These are phyloP conservation scores for Mycena latifolia DNA, from an alignment of 768 basidiomycete genomes.

Conservation along the genomic window DNA sequence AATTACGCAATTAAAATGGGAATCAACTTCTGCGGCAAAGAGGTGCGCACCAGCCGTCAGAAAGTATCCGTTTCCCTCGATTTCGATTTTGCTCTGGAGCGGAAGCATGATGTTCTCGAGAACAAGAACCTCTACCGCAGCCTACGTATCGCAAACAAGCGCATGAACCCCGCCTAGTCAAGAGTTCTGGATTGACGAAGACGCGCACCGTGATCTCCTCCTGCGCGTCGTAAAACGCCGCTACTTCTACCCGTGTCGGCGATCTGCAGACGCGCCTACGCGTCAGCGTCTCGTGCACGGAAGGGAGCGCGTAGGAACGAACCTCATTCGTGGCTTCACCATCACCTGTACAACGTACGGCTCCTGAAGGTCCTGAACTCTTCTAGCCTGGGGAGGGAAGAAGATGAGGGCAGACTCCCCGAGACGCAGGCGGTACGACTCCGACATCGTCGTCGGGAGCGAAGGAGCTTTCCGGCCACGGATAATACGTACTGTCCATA, in stretches of 20 bases:
- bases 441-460: slow-evolving; percentile 4
- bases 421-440: slow-evolving; percentile 19
- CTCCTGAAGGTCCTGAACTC: background rate
- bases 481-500: background rate
- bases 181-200: background rate
- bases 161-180: too few relatives aligned
- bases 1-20: too few relatives aligned
- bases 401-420: slow-evolving; percentile 26
- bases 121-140: slow-evolving; percentile 20
- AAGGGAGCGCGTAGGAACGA: background rate
- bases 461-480: background rate
- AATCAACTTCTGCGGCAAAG: background rate
- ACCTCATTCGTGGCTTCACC: slow-evolving; percentile 21
- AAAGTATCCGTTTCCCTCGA: slow-evolving; percentile 31
- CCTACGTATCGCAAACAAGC: background rate
- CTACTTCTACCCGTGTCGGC: slow-evolving; percentile 29
- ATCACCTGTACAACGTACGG: slow-evolving; percentile 31
- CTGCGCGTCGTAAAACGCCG: slow-evolving; percentile 27
- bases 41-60: slow-evolving; percentile 21
- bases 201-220: slow-evolving; percentile 32
- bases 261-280: background rate
- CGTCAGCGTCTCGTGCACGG: background rate
- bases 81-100: slow-evolving; percentile 13
- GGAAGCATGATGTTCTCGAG: slow-evolving; percentile 23
- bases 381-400: slow-evolving; percentile 19